Evolutionary conservation across 306 rosid species (phyloP), one percentile per base, ranked within the genome.

Genomic region (Mucuna pruriens): DNA sequence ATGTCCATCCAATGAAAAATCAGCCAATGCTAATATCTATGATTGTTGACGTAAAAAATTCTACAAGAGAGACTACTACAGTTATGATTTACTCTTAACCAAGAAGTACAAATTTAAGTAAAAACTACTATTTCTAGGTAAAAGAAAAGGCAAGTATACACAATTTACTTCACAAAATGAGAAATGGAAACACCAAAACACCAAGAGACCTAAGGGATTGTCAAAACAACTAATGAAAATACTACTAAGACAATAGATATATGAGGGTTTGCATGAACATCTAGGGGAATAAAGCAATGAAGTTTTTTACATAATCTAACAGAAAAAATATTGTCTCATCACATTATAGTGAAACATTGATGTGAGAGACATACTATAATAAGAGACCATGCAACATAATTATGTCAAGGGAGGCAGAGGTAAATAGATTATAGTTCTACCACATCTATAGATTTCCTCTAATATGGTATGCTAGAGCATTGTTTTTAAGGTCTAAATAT

Each of bases 271-370:
- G 65, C 40, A 20, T n/a, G 19, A 60, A 51, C 62, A 76, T 68
- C 46, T 60, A 38, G 5, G 19, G 40, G 17, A 39, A 31, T 62
- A 51, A 49, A 71, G 36, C 45, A 72, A 69, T 36, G 7, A 69
- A 16, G 16, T 15, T 26, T 62, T 13, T 22, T 61, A 26, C 12
- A 49, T 69, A 12, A 29, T 9, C 55, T 15, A 75, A n/a, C 13
- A 0, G 40, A 31, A 52, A 31, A 54, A 9, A 10, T 26, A 0
- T 20, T 29, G 2, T 13, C 26, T 69, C 38, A 68, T 23, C 19
- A 70, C 71, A 17, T 40, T 42, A 29, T n/a, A n/a, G 26, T 15
- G 75, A 38, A 81, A 73, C 52, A 81, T 25, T 31, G 15, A 72
- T 15, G 55, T 63, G 25, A 51, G 34, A 72, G 19, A 51, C 48